phyloP scores from a whole-genome alignment of 2,329 filamentous ascomycete genomes.

The Sphaerulina vaccinii region DNA sequence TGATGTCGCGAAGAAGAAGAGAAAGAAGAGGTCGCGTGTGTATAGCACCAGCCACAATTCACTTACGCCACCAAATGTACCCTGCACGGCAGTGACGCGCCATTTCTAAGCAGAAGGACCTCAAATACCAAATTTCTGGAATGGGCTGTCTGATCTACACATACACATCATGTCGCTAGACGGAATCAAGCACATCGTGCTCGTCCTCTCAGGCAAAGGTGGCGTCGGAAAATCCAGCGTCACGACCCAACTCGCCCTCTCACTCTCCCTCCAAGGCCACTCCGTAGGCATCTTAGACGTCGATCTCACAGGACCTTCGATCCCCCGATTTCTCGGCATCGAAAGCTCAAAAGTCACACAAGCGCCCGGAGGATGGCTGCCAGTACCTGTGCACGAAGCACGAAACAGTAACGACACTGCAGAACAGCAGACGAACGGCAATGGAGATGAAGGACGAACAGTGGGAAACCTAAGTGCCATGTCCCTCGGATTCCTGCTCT shows the following conservation, averaged over 20 bases:
- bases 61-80: too few relatives aligned
- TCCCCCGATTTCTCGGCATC: slow-evolving; percentile 89
- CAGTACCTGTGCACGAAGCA: slow-evolving; percentile 75
- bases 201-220: slow-evolving; percentile 93
- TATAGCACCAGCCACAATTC: too few relatives aligned
- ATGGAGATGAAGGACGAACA: slow-evolving; percentile 28
- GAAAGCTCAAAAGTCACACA: slow-evolving; percentile 88
- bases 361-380: slow-evolving; percentile 87
- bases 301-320: slow-evolving; percentile 93
- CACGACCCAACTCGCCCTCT: slow-evolving; percentile 92
- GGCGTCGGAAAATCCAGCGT: slow-evolving; percentile 97
- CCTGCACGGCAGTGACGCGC: too few relatives aligned
- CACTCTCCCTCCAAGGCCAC: slow-evolving; percentile 78
- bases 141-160: too few relatives aligned
- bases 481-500: slow-evolving; percentile 88
- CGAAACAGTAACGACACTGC: not conserved
- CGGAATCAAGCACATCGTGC: slow-evolving; percentile 73
- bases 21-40: too few relatives aligned
- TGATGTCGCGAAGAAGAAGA: too few relatives aligned
- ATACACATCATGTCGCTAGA: too few relatives aligned
- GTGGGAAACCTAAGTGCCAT: slow-evolving; percentile 74
- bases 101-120: too few relatives aligned
- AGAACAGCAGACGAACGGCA: slow-evolving; percentile 17
- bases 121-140: too few relatives aligned
- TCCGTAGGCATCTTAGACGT: slow-evolving; percentile 94